Conservation (phyloP, 1,284 basidiomycete species). For the Heterobasidion annosum region DNA sequence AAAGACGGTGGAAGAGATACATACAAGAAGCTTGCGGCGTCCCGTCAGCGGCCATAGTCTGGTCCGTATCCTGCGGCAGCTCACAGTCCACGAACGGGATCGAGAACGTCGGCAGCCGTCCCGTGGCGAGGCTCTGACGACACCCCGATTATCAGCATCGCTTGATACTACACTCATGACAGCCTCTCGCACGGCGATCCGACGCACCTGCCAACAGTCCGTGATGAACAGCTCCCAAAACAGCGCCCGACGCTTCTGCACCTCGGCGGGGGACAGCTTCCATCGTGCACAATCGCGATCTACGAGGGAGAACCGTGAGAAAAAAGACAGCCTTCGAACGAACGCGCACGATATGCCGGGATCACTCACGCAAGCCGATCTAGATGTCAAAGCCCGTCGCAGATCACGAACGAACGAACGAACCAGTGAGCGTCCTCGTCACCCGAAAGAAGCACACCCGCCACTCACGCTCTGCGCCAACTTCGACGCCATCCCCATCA, state of each 20-base stretch:
- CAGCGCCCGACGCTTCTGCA: slow-evolving; percentile 39
- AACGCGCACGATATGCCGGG: slow-evolving; percentile 29
- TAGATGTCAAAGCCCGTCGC: neutral
- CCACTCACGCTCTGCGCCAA: slow-evolving; percentile 47
- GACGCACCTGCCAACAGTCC: slow-evolving; percentile 50
- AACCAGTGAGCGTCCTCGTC: neutral
- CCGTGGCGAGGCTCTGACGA: slow-evolving; percentile 50
- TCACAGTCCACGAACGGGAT: slow-evolving; percentile 46
- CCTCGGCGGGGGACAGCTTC: slow-evolving; percentile 36
- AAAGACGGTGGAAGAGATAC: slow-evolving; percentile 12
- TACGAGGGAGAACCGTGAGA: slow-evolving; percentile 3
- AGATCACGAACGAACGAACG: neutral
- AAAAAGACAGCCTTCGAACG: neutral
- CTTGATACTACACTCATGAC: neutral
- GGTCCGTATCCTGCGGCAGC: slow-evolving; percentile 38
- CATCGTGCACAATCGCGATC: slow-evolving; percentile 22
- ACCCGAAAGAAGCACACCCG: slow-evolving; percentile 35
- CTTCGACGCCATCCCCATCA: slow-evolving; percentile 46
- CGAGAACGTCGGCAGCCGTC: slow-evolving; percentile 47
- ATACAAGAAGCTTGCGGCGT: slow-evolving; percentile 39
- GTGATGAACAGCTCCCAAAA: slow-evolving; percentile 59
- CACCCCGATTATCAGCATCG: neutral
- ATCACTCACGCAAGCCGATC: neutral
- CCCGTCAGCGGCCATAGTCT: slow-evolving; percentile 25
- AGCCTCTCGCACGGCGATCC: neutral